Percentiles rank a stretch among this genome's conserved stretches.
Conservation (phyloP, 2,329 filamentous ascomycete species). For the Sarocladiaceae sp. region DNA sequence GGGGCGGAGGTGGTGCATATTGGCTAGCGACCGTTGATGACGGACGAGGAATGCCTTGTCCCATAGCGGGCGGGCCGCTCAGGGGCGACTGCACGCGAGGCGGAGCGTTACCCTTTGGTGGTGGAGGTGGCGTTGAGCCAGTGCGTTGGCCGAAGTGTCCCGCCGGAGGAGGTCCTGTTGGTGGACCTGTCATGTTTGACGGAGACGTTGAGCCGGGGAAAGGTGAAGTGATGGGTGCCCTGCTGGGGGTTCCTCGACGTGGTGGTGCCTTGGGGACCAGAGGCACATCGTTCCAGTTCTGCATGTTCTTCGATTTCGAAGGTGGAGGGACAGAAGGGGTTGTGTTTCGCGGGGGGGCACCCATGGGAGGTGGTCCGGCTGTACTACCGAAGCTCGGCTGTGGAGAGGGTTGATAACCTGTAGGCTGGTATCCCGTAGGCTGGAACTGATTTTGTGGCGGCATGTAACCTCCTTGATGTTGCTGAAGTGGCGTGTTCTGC, state of each 20-base stretch:
- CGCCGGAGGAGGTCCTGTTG: slow-evolving; percentile 51
- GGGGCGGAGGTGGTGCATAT: slow-evolving; percentile 48
- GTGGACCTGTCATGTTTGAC: slow-evolving; percentile 8
- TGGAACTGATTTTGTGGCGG: slow-evolving; percentile 31
- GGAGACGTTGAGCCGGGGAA: slow-evolving; percentile 61
- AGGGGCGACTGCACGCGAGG: slow-evolving; percentile 69
- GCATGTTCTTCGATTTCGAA: slow-evolving; percentile 62
- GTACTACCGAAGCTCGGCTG: slow-evolving; percentile 32
- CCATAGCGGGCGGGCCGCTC: slow-evolving; percentile 45
- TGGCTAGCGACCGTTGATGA: slow-evolving; percentile 57
- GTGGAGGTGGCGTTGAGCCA: slow-evolving; percentile 67
- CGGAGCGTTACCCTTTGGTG: slow-evolving; percentile 70
- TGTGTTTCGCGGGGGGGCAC: slow-evolving; percentile 48
- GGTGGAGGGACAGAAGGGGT: slow-evolving; percentile 68
- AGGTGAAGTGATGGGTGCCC: slow-evolving; percentile 62
- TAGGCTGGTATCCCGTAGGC: slow-evolving; percentile 19
- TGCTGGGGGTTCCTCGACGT: slow-evolving; percentile 66
- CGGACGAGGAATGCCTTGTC: slow-evolving; percentile 51
- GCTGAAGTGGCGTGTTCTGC: slow-evolving; percentile 25
- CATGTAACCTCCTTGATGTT: slow-evolving; percentile 16
- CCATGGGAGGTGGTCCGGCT: slow-evolving; percentile 26
- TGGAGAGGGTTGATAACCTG: slow-evolving; percentile 26
- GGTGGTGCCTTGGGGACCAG: slow-evolving; percentile 71
- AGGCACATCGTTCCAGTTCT: slow-evolving; percentile 93
- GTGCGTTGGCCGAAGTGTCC: slow-evolving; percentile 54